phyloP scores from a whole-genome alignment of 139 green algal species.

The Coelastrella sp. region DNA sequence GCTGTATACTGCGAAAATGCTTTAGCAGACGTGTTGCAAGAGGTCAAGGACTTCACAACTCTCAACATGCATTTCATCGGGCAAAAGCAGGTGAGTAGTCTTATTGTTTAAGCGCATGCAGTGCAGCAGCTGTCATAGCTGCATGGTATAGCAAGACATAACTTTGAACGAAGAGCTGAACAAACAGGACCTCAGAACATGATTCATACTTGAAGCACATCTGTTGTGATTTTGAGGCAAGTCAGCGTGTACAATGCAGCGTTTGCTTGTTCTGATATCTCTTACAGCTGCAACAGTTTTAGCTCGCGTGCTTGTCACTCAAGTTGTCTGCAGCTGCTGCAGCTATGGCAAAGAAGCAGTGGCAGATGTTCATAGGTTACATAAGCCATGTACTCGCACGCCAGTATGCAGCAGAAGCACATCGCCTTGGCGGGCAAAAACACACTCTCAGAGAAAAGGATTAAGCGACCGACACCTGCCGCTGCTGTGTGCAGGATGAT shows the following conservation, averaged over 20 bases:
- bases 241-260: no score
- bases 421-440: background rate
- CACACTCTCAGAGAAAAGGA: background rate
- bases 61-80: conserved; percentile 38
- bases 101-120: no score
- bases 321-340: background rate
- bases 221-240: no score
- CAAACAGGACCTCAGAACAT: no score
- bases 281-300: no score
- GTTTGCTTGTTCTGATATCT: no score
- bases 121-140: no score
- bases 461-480: background rate
- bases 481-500: conserved; percentile 23
- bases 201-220: no score
- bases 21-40: conserved; percentile 12
- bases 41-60: background rate
- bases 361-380: background rate
- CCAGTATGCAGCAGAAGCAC: background rate
- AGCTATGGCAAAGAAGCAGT: no score
- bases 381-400: background rate
- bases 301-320: no score
- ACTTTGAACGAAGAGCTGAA: no score
- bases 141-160: no score
- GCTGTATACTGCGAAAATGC: conserved; percentile 1
- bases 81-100: background rate